Base-by-base conservation (phyloP, 768 basidiomycete species). In the Tephrocybe sp. region DNA sequence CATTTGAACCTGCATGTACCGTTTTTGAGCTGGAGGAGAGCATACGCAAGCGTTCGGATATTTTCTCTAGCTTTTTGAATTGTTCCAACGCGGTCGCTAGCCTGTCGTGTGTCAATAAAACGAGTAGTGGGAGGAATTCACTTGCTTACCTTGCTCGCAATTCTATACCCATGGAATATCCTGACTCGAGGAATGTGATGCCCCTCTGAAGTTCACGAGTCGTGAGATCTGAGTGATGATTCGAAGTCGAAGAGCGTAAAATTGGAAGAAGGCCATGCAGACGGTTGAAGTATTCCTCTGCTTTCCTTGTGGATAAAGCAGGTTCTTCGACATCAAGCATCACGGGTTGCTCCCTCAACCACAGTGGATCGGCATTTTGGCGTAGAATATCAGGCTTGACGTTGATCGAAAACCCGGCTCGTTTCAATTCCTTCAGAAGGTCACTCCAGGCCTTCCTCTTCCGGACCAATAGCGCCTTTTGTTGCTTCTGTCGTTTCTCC, bases 381-480 rank as follows among this genome's bases (percentile, higher is more conserved):
- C 68, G 71, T 3, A 92, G 74, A 21, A 86, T 64, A 20, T 89
- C 87, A 1, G 90, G 80, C 62, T 86, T 89, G 45, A 91, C 69
- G 46, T 81, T 88, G 34, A 74, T 68, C 0, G 91, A 74, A 46
- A 98, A 76, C 17, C 97, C 97, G 17, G 81, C 73, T 1, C 80
- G 78, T 65, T 90, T 90, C 47, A 97, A 72, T 62, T 94, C 93
- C 67, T 93, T 96, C 55, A 97, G 73, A 17, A 97, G 74, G 63
- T 98, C 94, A 23, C 88, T 85, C 81, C 87, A 93, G 0, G 94
- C 94, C 62, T 90, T 91, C 55, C 89, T 76, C 72, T 98, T 99
- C 42, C 91, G 81, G 3, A 81, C 80, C 34, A 89, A 73, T 9
- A 98, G 68, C 18, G 84, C 81, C 65, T 94, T 95, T 47, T 70